A percentile compares a stretch with the other conserved stretches of the same genome.
Conservation (phyloP, 2,329 filamentous ascomycete species). For the Trichoderma sp. region DNA sequence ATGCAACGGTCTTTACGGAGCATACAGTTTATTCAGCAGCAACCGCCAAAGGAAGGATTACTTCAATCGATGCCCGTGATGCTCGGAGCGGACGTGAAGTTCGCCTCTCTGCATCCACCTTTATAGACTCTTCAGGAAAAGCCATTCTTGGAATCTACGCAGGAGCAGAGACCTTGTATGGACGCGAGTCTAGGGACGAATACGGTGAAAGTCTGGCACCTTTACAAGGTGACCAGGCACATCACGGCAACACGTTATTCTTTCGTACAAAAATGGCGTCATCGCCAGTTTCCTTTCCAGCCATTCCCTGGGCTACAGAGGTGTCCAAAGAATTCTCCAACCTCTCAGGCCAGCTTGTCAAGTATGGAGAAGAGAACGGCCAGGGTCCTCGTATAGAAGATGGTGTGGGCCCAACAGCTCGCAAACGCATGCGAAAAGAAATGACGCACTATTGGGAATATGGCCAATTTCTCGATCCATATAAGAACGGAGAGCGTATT, state of each 20-base stretch:
- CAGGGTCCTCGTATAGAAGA: background rate
- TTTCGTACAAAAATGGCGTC: background rate
- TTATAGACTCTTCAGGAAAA: constrained; percentile 4
- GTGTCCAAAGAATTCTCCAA: constrained; percentile 1
- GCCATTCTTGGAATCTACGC: background rate
- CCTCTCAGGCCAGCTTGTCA: background rate
- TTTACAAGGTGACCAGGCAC: background rate
- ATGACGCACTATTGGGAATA: constrained; percentile 1
- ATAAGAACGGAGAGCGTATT: background rate
- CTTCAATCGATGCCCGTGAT: background rate
- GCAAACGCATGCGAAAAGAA: background rate
- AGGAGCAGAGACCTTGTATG: background rate
- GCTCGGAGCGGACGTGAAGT: background rate
- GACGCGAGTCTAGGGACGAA: background rate
- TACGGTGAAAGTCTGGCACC: constrained; percentile 10
- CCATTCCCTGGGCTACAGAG: constrained; percentile 8
- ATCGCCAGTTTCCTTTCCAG: background rate
- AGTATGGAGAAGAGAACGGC: constrained; percentile 4
- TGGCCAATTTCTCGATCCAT: background rate
- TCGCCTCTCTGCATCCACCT: background rate
- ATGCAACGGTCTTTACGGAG: background rate
- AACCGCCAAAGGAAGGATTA: background rate
- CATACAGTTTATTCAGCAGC: background rate
- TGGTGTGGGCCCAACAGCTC: background rate
- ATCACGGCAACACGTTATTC: constrained; percentile 8